Conservation (phyloP, 1,139 yeast species). For the Geotrichum carabidarum region DNA sequence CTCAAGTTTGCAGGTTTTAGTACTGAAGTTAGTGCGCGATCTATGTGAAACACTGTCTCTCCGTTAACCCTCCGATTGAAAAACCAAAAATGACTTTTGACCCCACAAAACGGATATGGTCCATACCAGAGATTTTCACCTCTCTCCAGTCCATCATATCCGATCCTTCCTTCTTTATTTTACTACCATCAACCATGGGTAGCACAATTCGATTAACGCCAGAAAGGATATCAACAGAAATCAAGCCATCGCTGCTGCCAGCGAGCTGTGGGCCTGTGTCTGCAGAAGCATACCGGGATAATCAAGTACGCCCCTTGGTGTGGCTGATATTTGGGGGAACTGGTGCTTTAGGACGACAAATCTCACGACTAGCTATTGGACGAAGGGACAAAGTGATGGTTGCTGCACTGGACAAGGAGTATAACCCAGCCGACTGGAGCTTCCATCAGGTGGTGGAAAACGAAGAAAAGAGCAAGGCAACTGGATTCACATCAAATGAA, state of each 20-base stretch:
- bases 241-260: slow-evolving; percentile 17
- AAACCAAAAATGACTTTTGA: neutral
- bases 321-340: slow-evolving; percentile 22
- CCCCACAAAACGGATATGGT: neutral
- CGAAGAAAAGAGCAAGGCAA: neutral
- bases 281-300: slow-evolving; percentile 14
- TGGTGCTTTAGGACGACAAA: slow-evolving; percentile 19
- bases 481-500: too few species aligned
- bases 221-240: slow-evolving; percentile 3
- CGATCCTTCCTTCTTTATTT: neutral
- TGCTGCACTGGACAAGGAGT: slow-evolving; percentile 20
- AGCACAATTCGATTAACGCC: slow-evolving; percentile 15
- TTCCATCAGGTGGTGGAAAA: neutral
- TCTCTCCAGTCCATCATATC: neutral
- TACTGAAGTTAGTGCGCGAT: too few species aligned
- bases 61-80: slow-evolving; percentile 1
- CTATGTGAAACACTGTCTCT: neutral
- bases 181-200: neutral
- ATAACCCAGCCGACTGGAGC: slow-evolving; percentile 7
- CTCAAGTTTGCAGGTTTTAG: too few species aligned
- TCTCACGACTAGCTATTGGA: slow-evolving; percentile 16
- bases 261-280: slow-evolving; percentile 17
- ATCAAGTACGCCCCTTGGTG: slow-evolving; percentile 16
- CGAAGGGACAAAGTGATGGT: slow-evolving; percentile 19
- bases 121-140: neutral